Base-by-base conservation (phyloP, 192 early-diverging fungal species). In the Oehlia diaphana region DNA sequence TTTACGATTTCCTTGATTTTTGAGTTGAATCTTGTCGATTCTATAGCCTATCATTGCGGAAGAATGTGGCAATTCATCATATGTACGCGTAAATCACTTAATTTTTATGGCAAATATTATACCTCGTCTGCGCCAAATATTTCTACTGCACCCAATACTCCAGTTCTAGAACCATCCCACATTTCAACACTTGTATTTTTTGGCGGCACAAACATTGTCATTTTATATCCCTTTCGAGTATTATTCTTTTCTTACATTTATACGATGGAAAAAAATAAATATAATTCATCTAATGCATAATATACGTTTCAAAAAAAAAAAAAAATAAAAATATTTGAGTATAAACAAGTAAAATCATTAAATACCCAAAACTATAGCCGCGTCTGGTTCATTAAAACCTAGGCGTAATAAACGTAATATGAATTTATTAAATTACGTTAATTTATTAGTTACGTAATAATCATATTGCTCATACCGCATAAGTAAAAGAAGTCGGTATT, bases 331-430 rank as follows among this genome's bases (percentile, higher is more conserved):
- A 8, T 16, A 35, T 35, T 33, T 68, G 10, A 37, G 3, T 5
- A 68, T 35, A 37, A 68, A 28, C 65, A 10, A 35, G 9, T 35
- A 16, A 68, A 13, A 31, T 35, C 4, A 12, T n/a, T 21, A 39
- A n/a, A 13, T 39, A 87, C 92, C 90, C 61, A 96, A 80, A 10
- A 95, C 85, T 14, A 88, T 75, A 9, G 92, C 93, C 10, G 92
- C 89, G 79, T 98, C 95, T 1, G 96, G 96, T 81, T 99, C 96
- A 83, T 98, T 95, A 81, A 96, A 94, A 49, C 98, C 96, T 69
- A 89, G 44, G 31, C 31, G 2, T 31, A 31, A 31, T 31, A 31
- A 31, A 2, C 7, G 16, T 16, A 70, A 70, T 21, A 4, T 42
- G 31, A 66, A 39, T 37, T 66, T 6, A 42, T 67, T 77, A 66